Conservation (phyloP, 2,329 filamentous ascomycete species). For the Neofusicoccum parvum region DNA sequence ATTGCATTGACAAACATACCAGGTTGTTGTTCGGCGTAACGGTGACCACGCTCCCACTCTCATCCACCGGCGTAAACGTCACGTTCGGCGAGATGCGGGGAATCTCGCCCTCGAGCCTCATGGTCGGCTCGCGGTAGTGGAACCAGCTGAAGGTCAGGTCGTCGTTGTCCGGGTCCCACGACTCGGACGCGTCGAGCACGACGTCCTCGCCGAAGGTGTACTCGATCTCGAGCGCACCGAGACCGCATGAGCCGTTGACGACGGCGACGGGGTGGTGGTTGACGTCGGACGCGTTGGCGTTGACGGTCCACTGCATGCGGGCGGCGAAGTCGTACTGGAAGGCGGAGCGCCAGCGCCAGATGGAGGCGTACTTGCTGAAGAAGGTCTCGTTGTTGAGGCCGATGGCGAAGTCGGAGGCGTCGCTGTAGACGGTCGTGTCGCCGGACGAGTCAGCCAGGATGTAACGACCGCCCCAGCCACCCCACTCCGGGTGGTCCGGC, state of each 20-base stretch:
- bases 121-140: slow-evolving; percentile 23
- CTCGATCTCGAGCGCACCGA: slow-evolving; percentile 14
- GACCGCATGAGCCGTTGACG: slow-evolving; percentile 24
- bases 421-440: slow-evolving; percentile 32
- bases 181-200: slow-evolving; percentile 23
- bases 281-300: slow-evolving; percentile 10
- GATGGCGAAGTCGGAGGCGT: slow-evolving; percentile 39
- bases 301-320: slow-evolving; percentile 44
- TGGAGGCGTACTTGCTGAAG: slow-evolving; percentile 35
- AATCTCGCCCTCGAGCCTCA: slow-evolving; percentile 9
- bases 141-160: slow-evolving; percentile 26
- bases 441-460: slow-evolving; percentile 25
- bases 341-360: slow-evolving; percentile 47
- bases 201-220: slow-evolving; percentile 22
- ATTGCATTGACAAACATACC: slow-evolving; percentile 1
- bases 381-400: slow-evolving; percentile 36
- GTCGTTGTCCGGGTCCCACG: slow-evolving; percentile 27
- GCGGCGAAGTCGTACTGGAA: slow-evolving; percentile 49
- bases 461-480: slow-evolving; percentile 50
- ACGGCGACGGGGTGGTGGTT: slow-evolving; percentile 27
- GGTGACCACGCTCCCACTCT: slow-evolving; percentile 1
- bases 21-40: slow-evolving; percentile 19
- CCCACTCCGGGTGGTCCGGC: slow-evolving; percentile 44
- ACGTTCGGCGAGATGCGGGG: slow-evolving; percentile 13
- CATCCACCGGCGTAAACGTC: slow-evolving; percentile 4